A percentile compares a stretch with the other conserved stretches of the same genome.
Conservation (phyloP, 805 yeast species). For the Cyberlindnera bimundalis region DNA sequence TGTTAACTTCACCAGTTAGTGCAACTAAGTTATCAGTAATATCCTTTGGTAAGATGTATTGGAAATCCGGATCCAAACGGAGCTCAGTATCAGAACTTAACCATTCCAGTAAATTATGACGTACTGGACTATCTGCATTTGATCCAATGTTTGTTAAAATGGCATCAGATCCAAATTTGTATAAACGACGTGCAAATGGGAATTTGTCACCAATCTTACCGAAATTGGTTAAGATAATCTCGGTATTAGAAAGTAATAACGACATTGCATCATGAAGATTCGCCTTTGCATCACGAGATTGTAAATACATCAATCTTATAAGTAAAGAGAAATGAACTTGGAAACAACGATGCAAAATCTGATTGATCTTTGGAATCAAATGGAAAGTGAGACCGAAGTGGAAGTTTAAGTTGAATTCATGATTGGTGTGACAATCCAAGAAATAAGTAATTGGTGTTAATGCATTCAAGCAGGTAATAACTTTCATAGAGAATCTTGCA, state of each 20-base stretch:
- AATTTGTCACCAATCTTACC: constrained; percentile 7
- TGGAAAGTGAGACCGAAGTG: constrained; percentile 18
- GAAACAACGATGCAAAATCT: constrained; percentile 13
- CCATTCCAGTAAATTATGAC: constrained; percentile 3
- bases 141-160: constrained; percentile 5
- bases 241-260: constrained; percentile 5
- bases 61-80: constrained; percentile 5
- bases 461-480: constrained; percentile 8
- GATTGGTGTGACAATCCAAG: constrained; percentile 10
- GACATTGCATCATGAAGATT: constrained; percentile 1
- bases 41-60: constrained; percentile 12
- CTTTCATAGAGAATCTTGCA: constrained; percentile 9
- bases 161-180: constrained; percentile 8
- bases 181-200: constrained; percentile 5
- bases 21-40: constrained; percentile 3
- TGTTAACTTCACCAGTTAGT: constrained; percentile 3
- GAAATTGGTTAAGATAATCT: constrained; percentile 7
- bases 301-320: constrained; percentile 10
- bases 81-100: not conserved
- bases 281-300: constrained; percentile 4
- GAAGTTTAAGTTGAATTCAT: constrained; percentile 9
- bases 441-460: constrained; percentile 11
- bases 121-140: constrained; percentile 1
- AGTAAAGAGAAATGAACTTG: constrained; percentile 14
- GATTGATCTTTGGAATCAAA: constrained; percentile 14